Base-by-base conservation (phyloP, 768 basidiomycete species). In the Boletus vinaceobasis region DNA sequence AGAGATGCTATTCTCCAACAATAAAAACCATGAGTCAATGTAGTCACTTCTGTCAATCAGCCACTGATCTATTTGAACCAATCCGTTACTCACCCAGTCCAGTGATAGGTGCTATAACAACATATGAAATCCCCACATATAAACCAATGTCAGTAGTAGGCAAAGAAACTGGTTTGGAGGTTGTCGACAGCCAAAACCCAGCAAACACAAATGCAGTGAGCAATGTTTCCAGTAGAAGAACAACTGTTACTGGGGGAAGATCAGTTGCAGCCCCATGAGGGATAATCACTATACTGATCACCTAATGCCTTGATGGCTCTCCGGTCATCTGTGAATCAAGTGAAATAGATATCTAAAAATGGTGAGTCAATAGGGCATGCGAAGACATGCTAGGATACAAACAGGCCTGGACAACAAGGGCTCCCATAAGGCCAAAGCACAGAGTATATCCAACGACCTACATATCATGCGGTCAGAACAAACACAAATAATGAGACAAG, bases 1-100 rank as follows among this genome's bases (percentile, higher is more conserved):
- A 66, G 47, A 10, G 27, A 42, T 21, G 50, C 44, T 55, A 68
- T 60, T 50, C 58, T 43, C 66, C 65, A 68, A 39, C 61, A 66
- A 50, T 48, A 60, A 31, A 66, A 66, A 7, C 61, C 48, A 7
- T 68, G 66, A 2, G 56, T 57, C 21, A 60, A 6, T 10, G 51
- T 55, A 7, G 57, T 60, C 13, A 65, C 65, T 59, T 9, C 13
- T 21, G 5, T 40, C 0, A 1, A 19, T 62, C 8, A 56, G 42
- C 10, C 8, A 15, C n/a, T 3, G 10, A 21, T 21, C 7, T 2
- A 27, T 38, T 4, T 4, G 29, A 32, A 8, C 0, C 1, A 1
- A 23, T 37, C 14, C 29, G 31, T 31, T 8, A 2, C 59, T 65
- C n/a, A 66, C 65, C 64, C 27, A 68, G 33, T 4, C 57, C 64